These are phyloP conservation scores for Leishmania tropica DNA, from an alignment of 208 protist genomes.

Conservation along the genomic window DNA sequence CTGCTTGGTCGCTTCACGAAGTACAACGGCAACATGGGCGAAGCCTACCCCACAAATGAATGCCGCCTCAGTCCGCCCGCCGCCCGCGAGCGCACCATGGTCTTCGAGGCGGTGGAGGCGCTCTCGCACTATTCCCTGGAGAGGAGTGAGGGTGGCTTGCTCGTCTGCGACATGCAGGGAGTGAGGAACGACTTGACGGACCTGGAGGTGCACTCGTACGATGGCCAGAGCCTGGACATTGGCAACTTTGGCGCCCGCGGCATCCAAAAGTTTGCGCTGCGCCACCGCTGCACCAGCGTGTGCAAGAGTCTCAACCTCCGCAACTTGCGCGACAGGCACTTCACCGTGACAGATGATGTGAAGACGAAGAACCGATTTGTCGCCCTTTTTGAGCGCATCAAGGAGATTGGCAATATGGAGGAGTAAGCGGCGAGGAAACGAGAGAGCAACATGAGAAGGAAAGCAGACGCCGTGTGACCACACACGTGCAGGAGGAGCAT, in stretches of 20 bases:
- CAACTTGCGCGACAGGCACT: slow-evolving; percentile 19
- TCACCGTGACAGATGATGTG: slow-evolving; percentile 19
- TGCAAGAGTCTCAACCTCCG: slow-evolving; percentile 48
- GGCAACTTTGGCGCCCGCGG: slow-evolving; percentile 68
- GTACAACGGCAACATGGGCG: slow-evolving; percentile 85
- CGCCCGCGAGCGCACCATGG: slow-evolving; percentile 29
- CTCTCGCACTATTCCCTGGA: slow-evolving; percentile 76
- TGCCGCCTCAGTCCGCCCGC: slow-evolving; percentile 26
- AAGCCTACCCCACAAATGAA: slow-evolving; percentile 57
- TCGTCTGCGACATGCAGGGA: slow-evolving; percentile 80
- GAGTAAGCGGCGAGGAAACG: not conserved
- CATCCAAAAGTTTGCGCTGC: slow-evolving; percentile 48
- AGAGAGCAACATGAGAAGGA: not conserved
- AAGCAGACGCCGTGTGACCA: not conserved
- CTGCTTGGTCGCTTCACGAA: slow-evolving; percentile 73
- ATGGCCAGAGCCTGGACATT: slow-evolving; percentile 59
- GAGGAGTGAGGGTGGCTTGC: slow-evolving; percentile 45
- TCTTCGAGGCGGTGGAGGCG: slow-evolving; percentile 77
- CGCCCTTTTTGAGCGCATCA: slow-evolving; percentile 21
- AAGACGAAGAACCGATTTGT: slow-evolving; percentile 20
- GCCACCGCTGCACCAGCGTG: slow-evolving; percentile 60
- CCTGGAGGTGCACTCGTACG: slow-evolving; percentile 72
- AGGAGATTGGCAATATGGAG: slow-evolving; percentile 16
- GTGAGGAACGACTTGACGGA: slow-evolving; percentile 66
- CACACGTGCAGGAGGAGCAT: not conserved